phyloP scores from a whole-genome alignment of 441 rosid genomes.

The Pelargonium fulgidum region DNA sequence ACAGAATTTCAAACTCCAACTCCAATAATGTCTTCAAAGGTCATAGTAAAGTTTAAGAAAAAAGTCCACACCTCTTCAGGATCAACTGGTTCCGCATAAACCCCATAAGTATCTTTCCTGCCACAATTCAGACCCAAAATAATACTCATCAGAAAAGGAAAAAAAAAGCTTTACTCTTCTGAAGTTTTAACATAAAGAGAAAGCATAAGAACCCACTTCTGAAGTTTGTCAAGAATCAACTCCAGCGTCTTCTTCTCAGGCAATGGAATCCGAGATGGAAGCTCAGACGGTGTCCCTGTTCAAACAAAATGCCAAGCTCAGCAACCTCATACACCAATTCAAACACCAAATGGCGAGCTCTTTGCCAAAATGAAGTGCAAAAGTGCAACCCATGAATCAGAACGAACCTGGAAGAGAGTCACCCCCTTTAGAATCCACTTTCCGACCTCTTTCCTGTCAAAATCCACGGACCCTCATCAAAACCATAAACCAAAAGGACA shows the following conservation, averaged over 20 bases:
- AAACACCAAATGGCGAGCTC: no score
- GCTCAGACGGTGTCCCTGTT: neutral
- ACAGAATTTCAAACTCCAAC: conserved; percentile 10
- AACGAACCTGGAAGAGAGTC: neutral
- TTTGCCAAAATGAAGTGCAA: no score
- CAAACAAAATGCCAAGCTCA: no score
- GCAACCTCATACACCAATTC: no score
- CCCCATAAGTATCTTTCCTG: conserved; percentile 84
- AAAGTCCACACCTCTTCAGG: conserved; percentile 65
- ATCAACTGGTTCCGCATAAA: conserved; percentile 77
- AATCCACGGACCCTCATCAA: neutral
- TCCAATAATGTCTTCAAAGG: neutral
- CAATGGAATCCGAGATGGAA: neutral
- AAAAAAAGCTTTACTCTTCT: no score
- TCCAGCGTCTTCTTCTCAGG: neutral
- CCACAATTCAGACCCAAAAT: conserved; percentile 19
- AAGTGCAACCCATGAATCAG: neutral
- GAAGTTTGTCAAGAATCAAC: neutral
- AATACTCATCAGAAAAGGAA: neutral
- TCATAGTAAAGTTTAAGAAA: neutral
- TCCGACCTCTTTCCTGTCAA: neutral
- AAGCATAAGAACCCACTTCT: neutral
- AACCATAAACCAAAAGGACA: neutral
- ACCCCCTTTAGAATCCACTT: neutral
- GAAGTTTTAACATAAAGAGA: neutral